Base-by-base conservation (phyloP, 2,329 filamentous ascomycete genomes). In the Scedosporium aurantiacum region DNA sequence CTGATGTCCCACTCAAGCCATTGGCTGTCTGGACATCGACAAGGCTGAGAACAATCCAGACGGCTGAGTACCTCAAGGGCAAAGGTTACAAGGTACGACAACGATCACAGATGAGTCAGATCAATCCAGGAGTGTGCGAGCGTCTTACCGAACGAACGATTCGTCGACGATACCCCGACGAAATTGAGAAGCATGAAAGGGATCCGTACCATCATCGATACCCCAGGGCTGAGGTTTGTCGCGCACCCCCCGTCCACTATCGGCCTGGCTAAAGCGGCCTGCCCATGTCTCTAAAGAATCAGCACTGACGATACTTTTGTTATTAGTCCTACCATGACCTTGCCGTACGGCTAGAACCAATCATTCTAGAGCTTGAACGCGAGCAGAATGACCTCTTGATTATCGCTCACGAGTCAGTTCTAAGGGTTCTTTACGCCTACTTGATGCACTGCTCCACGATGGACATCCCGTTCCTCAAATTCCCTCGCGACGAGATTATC, bases 131-230 rank as follows among this genome's bases (percentile, higher is more conserved):
- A 2, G 91, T 96, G 5, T 97, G 92, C 69, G 94, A 97, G 76
- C 94, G 91, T 73, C 87, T 97, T 78, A 89, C 90, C 5, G 93
- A 97, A 73, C 80, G 80, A 14, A 85, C 84, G 58, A 95, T 99
- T 66, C 85, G 90, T 60, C 78, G 85, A 68, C 79, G 92, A 61
- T 97, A 93, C 70, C 90, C 93, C 0, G 90, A 96, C 3, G 94
- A 99, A 73, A 89, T 96, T 5, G 82, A 86, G 66, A 96, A 96
- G 76, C 94, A 99, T 73, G 90, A 96, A 66, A 79, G 89, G 58
- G 94, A 99, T 72, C 94, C 94, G 1, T 99, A 99, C 69, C 94
- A 99, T 70, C 94, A 99, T 73, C 85, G 94, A 45, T 99, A 97
- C 71, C 94, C 94, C 6, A 83, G 94, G 64, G 93, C 93, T 63